phyloP scores from a whole-genome alignment of 2,329 filamentous ascomycete genomes.

The Pleurostoma richardsiae region DNA sequence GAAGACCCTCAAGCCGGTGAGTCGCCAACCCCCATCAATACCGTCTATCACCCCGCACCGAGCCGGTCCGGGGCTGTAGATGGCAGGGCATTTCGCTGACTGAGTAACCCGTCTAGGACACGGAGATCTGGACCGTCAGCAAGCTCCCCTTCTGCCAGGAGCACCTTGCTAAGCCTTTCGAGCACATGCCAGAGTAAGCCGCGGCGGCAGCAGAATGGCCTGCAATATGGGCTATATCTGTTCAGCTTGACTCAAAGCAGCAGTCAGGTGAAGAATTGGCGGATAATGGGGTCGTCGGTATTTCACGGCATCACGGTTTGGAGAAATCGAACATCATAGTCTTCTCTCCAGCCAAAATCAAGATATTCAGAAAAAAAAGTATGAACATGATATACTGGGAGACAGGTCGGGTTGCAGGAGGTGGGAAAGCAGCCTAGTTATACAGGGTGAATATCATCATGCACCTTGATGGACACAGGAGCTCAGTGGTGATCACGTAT shows the following conservation, averaged over 20 bases:
- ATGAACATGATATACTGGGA: no score
- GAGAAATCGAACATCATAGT: not conserved
- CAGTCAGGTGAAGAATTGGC: not conserved
- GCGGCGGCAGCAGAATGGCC: no score
- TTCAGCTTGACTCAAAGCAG: not conserved
- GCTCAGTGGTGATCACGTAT: no score
- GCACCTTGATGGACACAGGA: no score
- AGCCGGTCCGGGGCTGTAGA: no score
- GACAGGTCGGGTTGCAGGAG: no score
- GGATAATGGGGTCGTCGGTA: not conserved
- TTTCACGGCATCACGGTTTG: not conserved
- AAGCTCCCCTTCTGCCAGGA: constrained; percentile 69
- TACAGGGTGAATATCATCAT: no score
- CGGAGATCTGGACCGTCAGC: constrained; percentile 64
- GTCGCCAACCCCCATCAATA: constrained; percentile 15
- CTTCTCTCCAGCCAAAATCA: no score
- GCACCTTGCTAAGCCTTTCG: constrained; percentile 56
- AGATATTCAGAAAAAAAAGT: no score
- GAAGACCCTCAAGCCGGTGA: constrained; percentile 61
- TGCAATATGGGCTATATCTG: no score
- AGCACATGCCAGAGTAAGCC: constrained; percentile 55
- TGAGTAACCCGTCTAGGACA: constrained; percentile 39
- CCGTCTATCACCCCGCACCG: not conserved
- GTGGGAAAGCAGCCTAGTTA: no score
- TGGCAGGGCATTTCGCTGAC: not conserved